Evolutionary conservation across 2,329 filamentous ascomycete genomes (phyloP).

Genomic region (Fusarium acutatum): DNA sequence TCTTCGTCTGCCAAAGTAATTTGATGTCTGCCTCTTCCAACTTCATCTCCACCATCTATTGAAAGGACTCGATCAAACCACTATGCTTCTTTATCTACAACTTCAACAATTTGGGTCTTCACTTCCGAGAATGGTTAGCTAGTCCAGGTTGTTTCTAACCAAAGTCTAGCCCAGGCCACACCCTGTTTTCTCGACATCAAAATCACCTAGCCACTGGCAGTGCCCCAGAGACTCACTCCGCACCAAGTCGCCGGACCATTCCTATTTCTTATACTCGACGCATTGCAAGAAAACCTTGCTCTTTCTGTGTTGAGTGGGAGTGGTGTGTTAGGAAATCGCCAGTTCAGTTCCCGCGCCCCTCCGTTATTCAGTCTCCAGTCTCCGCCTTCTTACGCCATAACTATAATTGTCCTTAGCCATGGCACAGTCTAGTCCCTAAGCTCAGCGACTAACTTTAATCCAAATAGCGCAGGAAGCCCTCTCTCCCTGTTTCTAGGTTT

Average conservation of each 20-base stretch:
- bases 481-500: slow-evolving; percentile 15
- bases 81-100: slow-evolving; percentile 18
- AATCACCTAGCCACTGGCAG: slow-evolving; percentile 21
- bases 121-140: slow-evolving; percentile 18
- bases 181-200: slow-evolving; percentile 3
- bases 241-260: background rate
- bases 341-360: slow-evolving; percentile 19
- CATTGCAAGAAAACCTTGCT: slow-evolving; percentile 27
- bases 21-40: background rate
- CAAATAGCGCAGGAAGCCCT: slow-evolving; percentile 26
- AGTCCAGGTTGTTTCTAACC: slow-evolving; percentile 14
- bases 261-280: slow-evolving; percentile 1
- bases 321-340: slow-evolving; percentile 21
- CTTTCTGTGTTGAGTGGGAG: background rate
- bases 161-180: slow-evolving; percentile 5
- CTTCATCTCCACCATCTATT: background rate
- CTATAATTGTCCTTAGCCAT: slow-evolving; percentile 29
- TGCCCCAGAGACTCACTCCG: slow-evolving; percentile 26
- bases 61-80: background rate
- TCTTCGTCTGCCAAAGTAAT: background rate
- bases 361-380: slow-evolving; percentile 10
- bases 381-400: slow-evolving; percentile 25
- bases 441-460: slow-evolving; percentile 21
- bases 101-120: slow-evolving; percentile 9
- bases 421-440: slow-evolving; percentile 17